Percentiles rank a stretch among this genome's conserved stretches.
Evolutionary conservation across 768 basidiomycete species (phyloP).

Genomic region (Tubosaeta sp.): DNA sequence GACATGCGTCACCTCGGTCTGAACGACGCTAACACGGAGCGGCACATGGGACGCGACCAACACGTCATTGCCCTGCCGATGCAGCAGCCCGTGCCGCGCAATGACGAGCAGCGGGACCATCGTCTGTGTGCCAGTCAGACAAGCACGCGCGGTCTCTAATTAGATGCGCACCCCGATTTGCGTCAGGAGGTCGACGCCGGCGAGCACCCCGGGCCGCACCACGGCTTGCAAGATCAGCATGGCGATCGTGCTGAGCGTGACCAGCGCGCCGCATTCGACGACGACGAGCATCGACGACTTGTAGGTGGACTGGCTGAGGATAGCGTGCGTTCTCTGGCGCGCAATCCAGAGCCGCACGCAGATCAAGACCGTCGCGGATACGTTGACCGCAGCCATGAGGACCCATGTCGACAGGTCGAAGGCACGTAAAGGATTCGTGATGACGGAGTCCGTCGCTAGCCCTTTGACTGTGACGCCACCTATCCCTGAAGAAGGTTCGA

Average conservation of each 20-base stretch:
- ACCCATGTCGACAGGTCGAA: conserved; percentile 14
- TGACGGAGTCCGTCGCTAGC: background rate
- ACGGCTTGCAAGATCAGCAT: conserved; percentile 14
- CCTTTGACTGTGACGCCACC: conserved; percentile 7
- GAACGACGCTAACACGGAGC: conserved; percentile 10
- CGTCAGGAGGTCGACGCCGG: conserved; percentile 18
- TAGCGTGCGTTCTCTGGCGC: background rate
- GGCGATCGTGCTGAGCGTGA: conserved; percentile 11
- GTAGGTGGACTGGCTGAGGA: conserved; percentile 8
- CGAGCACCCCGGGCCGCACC: conserved; percentile 2
- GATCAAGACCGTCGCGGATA: conserved; percentile 15
- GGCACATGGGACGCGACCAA: conserved; percentile 6
- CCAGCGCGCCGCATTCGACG: conserved; percentile 21
- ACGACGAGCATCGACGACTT: conserved; percentile 14
- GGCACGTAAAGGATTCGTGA: background rate
- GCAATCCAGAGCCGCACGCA: conserved; percentile 16
- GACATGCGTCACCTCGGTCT: conserved; percentile 6
- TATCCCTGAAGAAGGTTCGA: conserved; percentile 5
- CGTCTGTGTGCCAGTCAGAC: conserved; percentile 2
- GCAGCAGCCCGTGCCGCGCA: conserved; percentile 12
- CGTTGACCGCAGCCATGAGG: conserved; percentile 15
- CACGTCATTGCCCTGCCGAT: background rate
- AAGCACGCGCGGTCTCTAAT: background rate
- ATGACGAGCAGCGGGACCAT: conserved; percentile 15
- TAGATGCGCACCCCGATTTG: conserved; percentile 10